Evolutionary conservation across 352 stramenopile species (phyloP), one percentile per base, ranked within the genome.

Genomic region (Phytopythium oedochilum): DNA sequence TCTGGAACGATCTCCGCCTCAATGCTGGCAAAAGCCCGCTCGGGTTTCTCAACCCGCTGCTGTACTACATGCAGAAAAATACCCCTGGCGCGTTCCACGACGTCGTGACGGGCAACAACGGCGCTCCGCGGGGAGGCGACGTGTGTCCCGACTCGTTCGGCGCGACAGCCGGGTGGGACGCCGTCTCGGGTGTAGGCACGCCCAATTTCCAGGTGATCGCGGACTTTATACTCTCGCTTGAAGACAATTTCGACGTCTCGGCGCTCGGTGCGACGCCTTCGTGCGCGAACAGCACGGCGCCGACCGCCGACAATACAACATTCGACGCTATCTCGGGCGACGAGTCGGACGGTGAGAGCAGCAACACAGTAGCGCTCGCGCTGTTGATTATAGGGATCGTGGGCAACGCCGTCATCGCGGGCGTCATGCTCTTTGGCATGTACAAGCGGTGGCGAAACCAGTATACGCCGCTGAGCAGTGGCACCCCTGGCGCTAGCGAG

Each of bases 131-230:
- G 51, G 66, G 80, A 17, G 63, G 51, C 3, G 32, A 40, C 10
- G 59, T 80, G n/a, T 97, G 88, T 48, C 49, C 70, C 9, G 65
- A 93, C 25, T 92, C 83, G 15, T 97, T 97, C 53, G 77, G 74
- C 38, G 89, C 92, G 28, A 62, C 80, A 8, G 66, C 63, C 29
- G 91, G 91, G 4, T 98, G 90, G 90, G 92, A 98, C 60, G 84
- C 92, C 0, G 80, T 76, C 3, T 90, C 89, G 1, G 92, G 92
- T 8, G 68, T 96, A 4, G 90, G 90, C 3, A 91, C 81, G 12
- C 82, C 88, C 25, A 92, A 96, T 61, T 96, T 95, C 49, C 56
- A 64, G 12, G 60, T 86, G 17, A 86, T 92, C 31, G 63, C 62
- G 8, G 59, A 77, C 32, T 88, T 89, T 39, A 67, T 92, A 25